Evolutionary conservation across 2,329 filamentous ascomycete genomes (phyloP), one percentile per base, ranked within the genome.

Genomic region (Ambrosiella beaveri): DNA sequence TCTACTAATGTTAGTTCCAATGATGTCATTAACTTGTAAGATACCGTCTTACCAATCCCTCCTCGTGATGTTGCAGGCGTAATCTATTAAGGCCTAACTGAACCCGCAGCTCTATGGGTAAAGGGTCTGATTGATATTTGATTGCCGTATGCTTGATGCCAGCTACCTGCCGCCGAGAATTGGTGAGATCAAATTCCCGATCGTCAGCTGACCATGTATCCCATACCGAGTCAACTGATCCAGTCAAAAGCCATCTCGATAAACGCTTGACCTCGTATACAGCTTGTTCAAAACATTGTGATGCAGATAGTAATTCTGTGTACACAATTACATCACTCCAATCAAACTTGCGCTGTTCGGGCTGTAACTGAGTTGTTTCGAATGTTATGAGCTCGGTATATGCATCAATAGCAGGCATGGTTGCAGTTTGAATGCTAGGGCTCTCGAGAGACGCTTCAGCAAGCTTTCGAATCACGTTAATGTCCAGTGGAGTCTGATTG

Each of bases 271-370:
- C 74, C 62, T 84, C 79, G 36, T 69, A 69, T 2, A 95, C 77
- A 2, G 86, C 89, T 62, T 83, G 76, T 5, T 74, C 69, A 64
- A 83, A 85, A 57, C 79, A 75, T 41, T 77, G 76, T 8, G 80
- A 70, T 53, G 82, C 79, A 36, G 82, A 80, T 61, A 90, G 82
- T 15, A 97, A 75, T 65, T 96, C 88, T 44, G 88, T 78, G 63
- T 93, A 95, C 57, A 90, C 85, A 61, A 88, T 86, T 47, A 94
- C 74, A 67, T 97, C 86, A 57, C 85, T 82, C 91, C 91, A 98
- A 38, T 74, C 74, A 57, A 76, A 73, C 5, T 69, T 67, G 67
- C 41, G 68, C 47, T 68, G 70, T 65, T 2, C 67, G 60, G 7
- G 66, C 63, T 3, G 66, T 65, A n/a, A 66, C 63, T 3, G 64